Percentiles rank a stretch among this genome's conserved stretches.
Conservation (phyloP, 169 alveolate genomes). For the Miamiensis avidus region DNA sequence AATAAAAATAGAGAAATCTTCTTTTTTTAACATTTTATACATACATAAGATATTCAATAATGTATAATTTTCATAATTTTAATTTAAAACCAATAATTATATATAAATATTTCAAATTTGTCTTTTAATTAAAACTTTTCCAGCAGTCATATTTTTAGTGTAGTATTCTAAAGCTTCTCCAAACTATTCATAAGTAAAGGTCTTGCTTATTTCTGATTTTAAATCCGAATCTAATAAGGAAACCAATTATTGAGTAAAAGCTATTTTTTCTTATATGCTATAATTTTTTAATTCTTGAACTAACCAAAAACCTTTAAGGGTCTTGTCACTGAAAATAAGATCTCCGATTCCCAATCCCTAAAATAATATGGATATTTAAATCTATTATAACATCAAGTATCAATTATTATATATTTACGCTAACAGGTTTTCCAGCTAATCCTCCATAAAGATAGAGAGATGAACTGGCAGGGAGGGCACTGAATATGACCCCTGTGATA, state of each 20-base stretch:
- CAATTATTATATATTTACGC: too few relatives aligned
- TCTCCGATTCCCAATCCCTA: conserved; percentile 21
- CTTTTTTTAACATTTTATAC: too few relatives aligned
- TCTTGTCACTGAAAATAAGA: conserved; percentile 36
- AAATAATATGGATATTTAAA: background rate
- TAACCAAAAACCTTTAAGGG: conserved; percentile 47
- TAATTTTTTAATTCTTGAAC: conserved; percentile 38
- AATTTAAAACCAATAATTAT: background rate
- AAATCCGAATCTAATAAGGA: conserved; percentile 38
- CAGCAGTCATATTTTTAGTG: conserved; percentile 62
- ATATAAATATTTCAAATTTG: too few relatives aligned
- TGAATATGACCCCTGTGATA: conserved; percentile 39
- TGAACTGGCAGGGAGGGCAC: conserved; percentile 36
- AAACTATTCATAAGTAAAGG: conserved; percentile 44
- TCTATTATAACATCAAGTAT: too few relatives aligned
- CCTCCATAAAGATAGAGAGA: conserved; percentile 58
- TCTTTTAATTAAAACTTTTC: conserved; percentile 51
- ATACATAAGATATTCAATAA: too few relatives aligned
- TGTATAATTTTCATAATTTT: too few relatives aligned
- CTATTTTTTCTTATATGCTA: conserved; percentile 23
- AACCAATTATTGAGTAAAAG: conserved; percentile 26
- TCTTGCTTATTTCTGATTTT: conserved; percentile 42
- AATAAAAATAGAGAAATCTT: too few relatives aligned
- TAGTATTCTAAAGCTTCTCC: conserved; percentile 58
- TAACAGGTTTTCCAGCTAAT: conserved; percentile 45